These are phyloP conservation scores for Monascus ruber DNA, from an alignment of 2,329 filamentous ascomycete species.

Conservation along the genomic window DNA sequence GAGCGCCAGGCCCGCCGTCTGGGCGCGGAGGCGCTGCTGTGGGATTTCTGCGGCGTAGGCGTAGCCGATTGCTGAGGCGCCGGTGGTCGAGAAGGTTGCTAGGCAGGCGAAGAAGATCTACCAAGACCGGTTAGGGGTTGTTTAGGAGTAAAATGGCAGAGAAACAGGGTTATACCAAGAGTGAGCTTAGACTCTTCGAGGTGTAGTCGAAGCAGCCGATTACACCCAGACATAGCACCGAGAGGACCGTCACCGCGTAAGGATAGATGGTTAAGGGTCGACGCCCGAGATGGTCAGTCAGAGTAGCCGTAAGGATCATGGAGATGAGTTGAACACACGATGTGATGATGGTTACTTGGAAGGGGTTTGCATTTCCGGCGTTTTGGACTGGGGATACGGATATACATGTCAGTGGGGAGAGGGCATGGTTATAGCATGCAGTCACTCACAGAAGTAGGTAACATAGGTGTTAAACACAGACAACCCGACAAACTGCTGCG, in stretches of 20 bases:
- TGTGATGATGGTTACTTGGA: slow-evolving; percentile 32
- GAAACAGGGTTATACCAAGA: slow-evolving; percentile 18
- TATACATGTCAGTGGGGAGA: too few species aligned
- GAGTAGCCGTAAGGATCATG: slow-evolving; percentile 25
- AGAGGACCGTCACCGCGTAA: slow-evolving; percentile 26
- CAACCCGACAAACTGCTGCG: slow-evolving; percentile 30
- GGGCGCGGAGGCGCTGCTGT: slow-evolving; percentile 29
- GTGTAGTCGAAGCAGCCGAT: slow-evolving; percentile 32
- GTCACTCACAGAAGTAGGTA: slow-evolving; percentile 27
- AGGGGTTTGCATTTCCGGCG: slow-evolving; percentile 31
- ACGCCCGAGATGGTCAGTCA: slow-evolving; percentile 26
- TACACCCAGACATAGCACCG: slow-evolving; percentile 28
- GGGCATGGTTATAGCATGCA: too few species aligned
- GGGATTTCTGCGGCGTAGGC: slow-evolving; percentile 34
- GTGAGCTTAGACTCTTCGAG: slow-evolving; percentile 20
- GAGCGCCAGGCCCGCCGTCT: slow-evolving; percentile 29
- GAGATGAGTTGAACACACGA: slow-evolving; percentile 33
- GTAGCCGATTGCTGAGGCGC: slow-evolving; percentile 33
- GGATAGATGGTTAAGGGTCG: slow-evolving; percentile 31
- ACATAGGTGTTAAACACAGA: slow-evolving; percentile 30
- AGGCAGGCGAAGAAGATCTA: slow-evolving; percentile 34
- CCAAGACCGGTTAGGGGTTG: not conserved
- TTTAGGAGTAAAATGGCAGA: not conserved
- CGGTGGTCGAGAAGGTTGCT: slow-evolving; percentile 32
- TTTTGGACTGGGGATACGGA: slow-evolving; percentile 22